A percentile compares a stretch with the other conserved stretches of the same genome.
phyloP scores from a whole-genome alignment of 2,329 filamentous ascomycete species.

The Apiospora sp. region DNA sequence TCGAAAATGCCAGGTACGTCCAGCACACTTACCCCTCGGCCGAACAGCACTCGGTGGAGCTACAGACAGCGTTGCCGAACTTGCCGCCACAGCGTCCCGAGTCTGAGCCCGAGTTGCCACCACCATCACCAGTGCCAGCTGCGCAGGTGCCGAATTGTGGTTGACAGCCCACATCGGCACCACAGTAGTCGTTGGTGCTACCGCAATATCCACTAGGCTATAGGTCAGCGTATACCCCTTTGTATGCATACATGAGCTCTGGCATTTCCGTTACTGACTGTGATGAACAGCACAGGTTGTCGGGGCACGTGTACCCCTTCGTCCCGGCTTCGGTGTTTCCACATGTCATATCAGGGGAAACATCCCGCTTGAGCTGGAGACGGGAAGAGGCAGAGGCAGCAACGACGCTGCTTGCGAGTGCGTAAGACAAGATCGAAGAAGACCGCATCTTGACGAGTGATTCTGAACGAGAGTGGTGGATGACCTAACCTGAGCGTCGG shows the following conservation, averaged over 20 bases:
- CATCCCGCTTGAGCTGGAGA: conserved; percentile 26
- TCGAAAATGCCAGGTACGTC: not conserved
- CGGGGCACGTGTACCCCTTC: conserved; percentile 37
- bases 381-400: conserved; percentile 34
- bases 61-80: conserved; percentile 44
- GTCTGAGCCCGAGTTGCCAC: conserved; percentile 25
- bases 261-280: not conserved
- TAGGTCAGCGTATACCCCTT: not conserved
- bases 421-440: conserved; percentile 28
- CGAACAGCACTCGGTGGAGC: conserved; percentile 50
- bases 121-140: conserved; percentile 22
- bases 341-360: conserved; percentile 37
- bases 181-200: conserved; percentile 36
- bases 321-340: conserved; percentile 36
- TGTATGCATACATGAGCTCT: too few relatives aligned
- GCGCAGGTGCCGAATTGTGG: conserved; percentile 27
- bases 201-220: conserved; percentile 37
- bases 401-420: conserved; percentile 31
- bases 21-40: conserved; percentile 46
- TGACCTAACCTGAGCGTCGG: not conserved
- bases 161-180: conserved; percentile 26
- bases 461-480: conserved; percentile 30
- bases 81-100: conserved; percentile 56
- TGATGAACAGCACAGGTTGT: conserved; percentile 33
- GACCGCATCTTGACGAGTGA: conserved; percentile 26